phyloP scores from a whole-genome alignment of 306 rosid genomes.

The Trichosanthes truncata region DNA sequence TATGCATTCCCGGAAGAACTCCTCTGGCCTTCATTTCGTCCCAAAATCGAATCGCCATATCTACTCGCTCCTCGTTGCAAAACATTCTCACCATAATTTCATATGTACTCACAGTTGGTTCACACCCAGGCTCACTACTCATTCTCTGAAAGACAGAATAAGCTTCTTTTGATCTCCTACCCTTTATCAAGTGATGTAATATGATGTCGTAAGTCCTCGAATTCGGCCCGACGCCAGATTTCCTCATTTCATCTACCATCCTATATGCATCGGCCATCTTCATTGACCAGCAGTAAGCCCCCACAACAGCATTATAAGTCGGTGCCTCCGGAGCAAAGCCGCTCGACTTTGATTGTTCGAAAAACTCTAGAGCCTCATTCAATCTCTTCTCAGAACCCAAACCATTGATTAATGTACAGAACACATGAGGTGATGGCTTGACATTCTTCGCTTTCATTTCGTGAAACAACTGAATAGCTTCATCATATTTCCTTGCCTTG shows the following conservation, averaged over 20 bases:
- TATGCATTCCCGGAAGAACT: constrained; percentile 63
- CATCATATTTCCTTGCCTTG: constrained; percentile 49
- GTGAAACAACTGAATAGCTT: constrained; percentile 45
- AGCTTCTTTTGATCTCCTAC: constrained; percentile 47
- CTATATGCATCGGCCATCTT: constrained; percentile 38
- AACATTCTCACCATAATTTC: constrained; percentile 74
- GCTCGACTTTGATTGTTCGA: constrained; percentile 32
- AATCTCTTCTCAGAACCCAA: constrained; percentile 69
- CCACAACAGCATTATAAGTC: constrained; percentile 78
- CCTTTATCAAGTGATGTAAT: constrained; percentile 59
- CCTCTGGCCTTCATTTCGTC: constrained; percentile 58
- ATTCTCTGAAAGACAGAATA: constrained; percentile 46
- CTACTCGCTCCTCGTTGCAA: constrained; percentile 48
- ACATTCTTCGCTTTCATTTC: constrained; percentile 44
- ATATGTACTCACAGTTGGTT: constrained; percentile 59
- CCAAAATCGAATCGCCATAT: constrained; percentile 59
- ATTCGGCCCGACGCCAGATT: constrained; percentile 52
- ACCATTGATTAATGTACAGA: constrained; percentile 67
- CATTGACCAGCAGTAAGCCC: constrained; percentile 74
- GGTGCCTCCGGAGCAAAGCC: constrained; percentile 54
- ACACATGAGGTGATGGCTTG: constrained; percentile 63
- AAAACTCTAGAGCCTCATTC: constrained; percentile 57
- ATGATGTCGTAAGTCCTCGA: constrained; percentile 66
- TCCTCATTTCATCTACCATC: constrained; percentile 52
- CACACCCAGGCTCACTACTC: constrained; percentile 44